These are phyloP conservation scores for Dothistroma septosporum DNA, from an alignment of 2,329 filamentous ascomycete species.

Conservation along the genomic window DNA sequence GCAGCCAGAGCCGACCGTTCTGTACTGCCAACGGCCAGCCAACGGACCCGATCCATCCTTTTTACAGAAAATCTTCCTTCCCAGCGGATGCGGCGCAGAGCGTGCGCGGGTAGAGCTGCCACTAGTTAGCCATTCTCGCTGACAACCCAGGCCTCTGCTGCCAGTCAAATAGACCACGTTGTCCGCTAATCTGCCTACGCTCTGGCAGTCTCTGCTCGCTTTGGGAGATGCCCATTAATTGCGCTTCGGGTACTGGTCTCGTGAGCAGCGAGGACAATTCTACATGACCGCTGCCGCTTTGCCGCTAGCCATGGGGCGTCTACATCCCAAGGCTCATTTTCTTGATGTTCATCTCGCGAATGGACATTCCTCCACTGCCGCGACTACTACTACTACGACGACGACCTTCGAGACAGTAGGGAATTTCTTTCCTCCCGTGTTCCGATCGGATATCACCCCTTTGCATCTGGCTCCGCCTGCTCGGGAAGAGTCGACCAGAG, in stretches of 20 bases:
- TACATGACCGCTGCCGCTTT: constrained; percentile 3
- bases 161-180: constrained; percentile 22
- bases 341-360: constrained; percentile 25
- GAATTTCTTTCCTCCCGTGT: constrained; percentile 8
- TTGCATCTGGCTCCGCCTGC: constrained; percentile 15
- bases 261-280: background rate
- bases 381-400: constrained; percentile 12
- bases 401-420: constrained; percentile 9
- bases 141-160: background rate
- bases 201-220: background rate
- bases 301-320: constrained; percentile 18
- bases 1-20: background rate
- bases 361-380: constrained; percentile 14
- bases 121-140: constrained; percentile 5
- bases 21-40: background rate
- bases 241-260: background rate
- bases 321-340: constrained; percentile 20
- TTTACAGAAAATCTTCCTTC: background rate
- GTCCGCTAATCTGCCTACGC: constrained; percentile 5
- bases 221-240: background rate
- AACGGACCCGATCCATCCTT: background rate
- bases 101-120: constrained; percentile 2
- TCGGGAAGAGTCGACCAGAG: constrained; percentile 27
- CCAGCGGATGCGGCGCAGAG: background rate
- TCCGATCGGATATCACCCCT: constrained; percentile 12